These are phyloP conservation scores for Lactuca saligna DNA, from an alignment of 129 eudicot species.

Conservation along the genomic window DNA sequence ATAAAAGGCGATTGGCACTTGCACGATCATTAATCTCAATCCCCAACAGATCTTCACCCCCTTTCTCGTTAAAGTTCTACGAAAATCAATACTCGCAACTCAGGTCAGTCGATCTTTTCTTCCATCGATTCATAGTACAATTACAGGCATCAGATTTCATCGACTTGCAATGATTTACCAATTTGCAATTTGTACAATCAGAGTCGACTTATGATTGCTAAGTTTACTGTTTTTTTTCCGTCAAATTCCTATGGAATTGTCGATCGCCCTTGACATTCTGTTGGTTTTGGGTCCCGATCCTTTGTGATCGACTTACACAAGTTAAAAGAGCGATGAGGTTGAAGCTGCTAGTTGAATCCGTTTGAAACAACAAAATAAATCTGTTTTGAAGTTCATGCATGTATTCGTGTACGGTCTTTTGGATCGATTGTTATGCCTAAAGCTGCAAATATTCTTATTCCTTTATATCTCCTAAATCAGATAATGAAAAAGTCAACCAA, in stretches of 20 bases:
- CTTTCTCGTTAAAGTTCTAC: slow-evolving; percentile 16
- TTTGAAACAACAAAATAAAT: neutral
- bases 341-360: slow-evolving; percentile 8
- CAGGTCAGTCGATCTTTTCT: slow-evolving; percentile 29
- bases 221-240: neutral
- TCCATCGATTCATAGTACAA: neutral
- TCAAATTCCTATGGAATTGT: neutral
- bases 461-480: slow-evolving; percentile 10
- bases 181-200: slow-evolving; percentile 1
- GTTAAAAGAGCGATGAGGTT: neutral
- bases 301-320: slow-evolving; percentile 16
- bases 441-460: slow-evolving; percentile 1
- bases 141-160: neutral
- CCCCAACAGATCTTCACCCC: slow-evolving; percentile 23
- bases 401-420: neutral
- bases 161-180: slow-evolving; percentile 1
- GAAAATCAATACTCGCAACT: slow-evolving; percentile 9
- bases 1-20: slow-evolving; percentile 5
- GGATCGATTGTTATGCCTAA: neutral
- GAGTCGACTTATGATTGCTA: slow-evolving; percentile 20
- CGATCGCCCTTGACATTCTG: neutral
- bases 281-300: slow-evolving; percentile 15
- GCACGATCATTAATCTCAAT: neutral
- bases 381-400: slow-evolving; percentile 20
- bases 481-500: neutral